Percentiles rank a stretch among this genome's conserved stretches.
These are phyloP conservation scores for Diutina ranongensis DNA, from an alignment of 1,139 yeast species.

Conservation along the genomic window DNA sequence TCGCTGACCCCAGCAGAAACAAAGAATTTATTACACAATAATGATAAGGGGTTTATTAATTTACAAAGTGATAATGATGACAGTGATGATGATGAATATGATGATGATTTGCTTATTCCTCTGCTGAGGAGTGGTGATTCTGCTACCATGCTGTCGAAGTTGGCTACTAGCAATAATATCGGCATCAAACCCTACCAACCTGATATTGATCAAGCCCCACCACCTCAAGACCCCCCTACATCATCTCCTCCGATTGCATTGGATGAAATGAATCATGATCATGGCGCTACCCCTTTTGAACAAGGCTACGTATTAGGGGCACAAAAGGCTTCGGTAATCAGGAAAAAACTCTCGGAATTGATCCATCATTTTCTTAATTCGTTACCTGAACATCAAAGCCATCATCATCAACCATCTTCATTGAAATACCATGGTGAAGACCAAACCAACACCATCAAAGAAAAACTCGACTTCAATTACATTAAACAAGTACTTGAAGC, in stretches of 20 bases:
- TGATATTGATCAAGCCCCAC: no score
- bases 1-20: background rate
- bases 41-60: background rate
- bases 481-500: background rate
- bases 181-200: no score
- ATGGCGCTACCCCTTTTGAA: slow-evolving; percentile 3
- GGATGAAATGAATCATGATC: slow-evolving; percentile 2
- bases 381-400: background rate
- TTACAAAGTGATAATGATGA: background rate
- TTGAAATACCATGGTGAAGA: background rate
- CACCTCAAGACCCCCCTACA: no score
- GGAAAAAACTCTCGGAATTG: background rate
- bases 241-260: background rate
- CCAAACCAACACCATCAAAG: background rate
- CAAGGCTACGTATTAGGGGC: slow-evolving; percentile 1
- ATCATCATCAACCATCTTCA: background rate
- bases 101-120: background rate
- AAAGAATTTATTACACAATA: background rate
- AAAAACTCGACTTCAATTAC: background rate
- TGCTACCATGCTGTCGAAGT: no score
- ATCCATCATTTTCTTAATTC: background rate
- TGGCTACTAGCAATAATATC: no score
- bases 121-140: background rate
- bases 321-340: background rate
- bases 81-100: background rate